These are phyloP conservation scores for Davidsoniella virescens DNA, from an alignment of 2,329 filamentous ascomycete species.

Conservation along the genomic window DNA sequence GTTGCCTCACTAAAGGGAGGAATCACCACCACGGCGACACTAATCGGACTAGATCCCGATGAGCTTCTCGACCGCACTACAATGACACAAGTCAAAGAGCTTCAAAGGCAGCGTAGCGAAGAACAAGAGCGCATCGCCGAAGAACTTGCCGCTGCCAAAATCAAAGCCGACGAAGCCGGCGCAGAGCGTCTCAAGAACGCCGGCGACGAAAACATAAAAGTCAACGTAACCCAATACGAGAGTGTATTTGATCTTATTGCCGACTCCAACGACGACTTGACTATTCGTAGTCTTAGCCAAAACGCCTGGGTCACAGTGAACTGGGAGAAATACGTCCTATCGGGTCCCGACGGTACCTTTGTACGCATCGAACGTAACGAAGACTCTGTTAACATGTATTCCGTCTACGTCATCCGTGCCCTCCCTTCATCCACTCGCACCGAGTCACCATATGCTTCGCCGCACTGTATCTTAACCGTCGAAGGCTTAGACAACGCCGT, in stretches of 20 bases:
- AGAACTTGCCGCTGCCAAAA: conserved; percentile 1
- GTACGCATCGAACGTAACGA: conserved; percentile 29
- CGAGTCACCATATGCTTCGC: conserved; percentile 41
- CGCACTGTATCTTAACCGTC: conserved; percentile 50
- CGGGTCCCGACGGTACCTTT: conserved; percentile 45
- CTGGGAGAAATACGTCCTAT: conserved; percentile 54
- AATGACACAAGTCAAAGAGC: conserved; percentile 23
- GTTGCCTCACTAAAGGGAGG: conserved; percentile 72
- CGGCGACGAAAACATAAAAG: conserved; percentile 16
- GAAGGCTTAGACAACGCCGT: conserved; percentile 58
- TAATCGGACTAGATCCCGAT: conserved; percentile 80
- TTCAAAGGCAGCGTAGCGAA: conserved; percentile 29
- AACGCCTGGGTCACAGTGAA: conserved; percentile 71
- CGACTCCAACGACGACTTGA: conserved; percentile 61
- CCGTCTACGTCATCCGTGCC: conserved; percentile 25
- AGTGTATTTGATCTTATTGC: conserved; percentile 81
- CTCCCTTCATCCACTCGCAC: conserved; percentile 19
- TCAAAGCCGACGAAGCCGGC: conserved; percentile 4
- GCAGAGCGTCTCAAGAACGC: not conserved
- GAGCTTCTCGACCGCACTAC: conserved; percentile 56
- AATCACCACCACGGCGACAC: conserved; percentile 75
- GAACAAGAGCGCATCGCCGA: conserved; percentile 14
- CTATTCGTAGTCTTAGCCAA: conserved; percentile 60
- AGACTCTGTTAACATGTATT: conserved; percentile 9
- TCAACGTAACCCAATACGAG: conserved; percentile 81